phyloP scores from a whole-genome alignment of 2,329 filamentous ascomycete species.

The Microsporum audouinii region DNA sequence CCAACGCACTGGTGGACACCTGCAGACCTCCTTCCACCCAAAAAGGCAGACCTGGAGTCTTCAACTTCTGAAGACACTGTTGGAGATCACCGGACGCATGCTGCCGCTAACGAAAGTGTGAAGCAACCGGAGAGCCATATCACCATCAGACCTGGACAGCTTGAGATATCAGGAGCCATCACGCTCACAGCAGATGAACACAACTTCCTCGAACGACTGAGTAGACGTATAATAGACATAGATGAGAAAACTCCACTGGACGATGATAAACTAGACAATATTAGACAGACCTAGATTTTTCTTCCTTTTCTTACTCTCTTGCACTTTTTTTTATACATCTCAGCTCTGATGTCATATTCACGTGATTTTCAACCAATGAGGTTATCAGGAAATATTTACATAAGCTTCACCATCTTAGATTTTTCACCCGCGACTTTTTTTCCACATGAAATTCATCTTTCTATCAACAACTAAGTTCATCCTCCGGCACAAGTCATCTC shows the following conservation, averaged over 20 bases:
- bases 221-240: conserved; percentile 22
- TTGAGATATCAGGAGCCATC: conserved; percentile 26
- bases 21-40: conserved; percentile 18
- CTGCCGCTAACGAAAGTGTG: neutral
- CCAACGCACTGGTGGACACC: conserved; percentile 57
- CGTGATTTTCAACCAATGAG: neutral
- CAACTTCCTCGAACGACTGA: conserved; percentile 24
- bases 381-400: neutral
- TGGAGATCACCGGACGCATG: neutral
- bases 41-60: conserved; percentile 16
- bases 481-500: neutral
- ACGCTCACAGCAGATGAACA: conserved; percentile 25
- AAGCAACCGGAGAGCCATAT: conserved; percentile 18
- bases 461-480: neutral
- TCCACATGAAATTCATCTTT: neutral
- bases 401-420: neutral
- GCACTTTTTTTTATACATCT: neutral
- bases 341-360: neutral
- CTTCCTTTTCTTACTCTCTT: neutral
- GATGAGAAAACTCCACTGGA: conserved; percentile 3
- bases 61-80: conserved; percentile 10
- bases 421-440: neutral
- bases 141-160: conserved; percentile 21
- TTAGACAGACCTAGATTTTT: neutral
- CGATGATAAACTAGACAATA: neutral